Evolutionary conservation across 2,329 filamentous ascomycete genomes (phyloP).

Genomic region (Aspergillus pseudoterreus): DNA sequence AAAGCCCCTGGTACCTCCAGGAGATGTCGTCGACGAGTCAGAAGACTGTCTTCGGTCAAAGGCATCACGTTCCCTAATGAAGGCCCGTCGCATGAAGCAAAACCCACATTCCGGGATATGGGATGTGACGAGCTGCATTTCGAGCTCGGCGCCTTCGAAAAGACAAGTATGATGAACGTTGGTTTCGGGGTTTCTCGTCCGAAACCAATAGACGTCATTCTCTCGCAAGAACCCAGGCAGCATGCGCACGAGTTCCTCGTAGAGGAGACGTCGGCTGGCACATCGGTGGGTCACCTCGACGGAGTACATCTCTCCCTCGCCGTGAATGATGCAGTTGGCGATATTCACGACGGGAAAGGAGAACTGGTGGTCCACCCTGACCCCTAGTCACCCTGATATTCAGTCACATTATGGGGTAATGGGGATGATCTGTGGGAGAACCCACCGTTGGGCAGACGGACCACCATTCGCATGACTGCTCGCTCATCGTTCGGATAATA

Average conservation of each 20-base stretch:
- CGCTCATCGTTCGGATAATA: neutral
- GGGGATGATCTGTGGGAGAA: neutral
- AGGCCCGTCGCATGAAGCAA: neutral
- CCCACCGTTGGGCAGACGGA: neutral
- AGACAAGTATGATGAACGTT: neutral
- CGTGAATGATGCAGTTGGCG: neutral
- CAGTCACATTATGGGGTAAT: neutral
- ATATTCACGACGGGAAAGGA: neutral
- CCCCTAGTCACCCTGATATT: neutral
- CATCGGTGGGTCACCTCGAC: neutral
- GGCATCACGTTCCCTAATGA: neutral
- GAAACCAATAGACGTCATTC: neutral
- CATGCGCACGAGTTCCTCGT: neutral
- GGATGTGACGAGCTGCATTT: neutral
- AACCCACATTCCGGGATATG: neutral
- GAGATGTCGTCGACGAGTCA: neutral
- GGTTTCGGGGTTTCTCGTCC: neutral
- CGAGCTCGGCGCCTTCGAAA: neutral
- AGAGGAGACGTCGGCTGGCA: neutral
- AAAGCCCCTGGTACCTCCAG: neutral
- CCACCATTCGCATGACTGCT: neutral
- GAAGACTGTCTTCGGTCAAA: neutral
- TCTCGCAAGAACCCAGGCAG: neutral
- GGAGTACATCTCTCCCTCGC: neutral
- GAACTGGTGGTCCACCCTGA: neutral